These are phyloP conservation scores for Trichoderma koningii DNA, from an alignment of 2,329 filamentous ascomycete genomes.

Conservation along the genomic window DNA sequence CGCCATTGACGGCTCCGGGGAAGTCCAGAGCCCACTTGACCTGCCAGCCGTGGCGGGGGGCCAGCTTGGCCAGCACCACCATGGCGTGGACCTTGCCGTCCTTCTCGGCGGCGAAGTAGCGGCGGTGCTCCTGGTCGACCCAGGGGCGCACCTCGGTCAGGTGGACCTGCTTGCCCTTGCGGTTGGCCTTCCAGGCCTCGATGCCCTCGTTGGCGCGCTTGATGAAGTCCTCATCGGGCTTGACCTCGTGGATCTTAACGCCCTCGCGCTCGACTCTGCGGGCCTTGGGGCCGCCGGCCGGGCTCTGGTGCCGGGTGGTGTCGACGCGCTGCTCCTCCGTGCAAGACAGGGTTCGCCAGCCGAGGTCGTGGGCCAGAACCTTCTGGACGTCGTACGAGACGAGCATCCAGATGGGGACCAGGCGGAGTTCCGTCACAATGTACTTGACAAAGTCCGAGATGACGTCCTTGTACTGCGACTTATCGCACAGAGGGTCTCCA, in stretches of 20 bases:
- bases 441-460: conserved; percentile 74
- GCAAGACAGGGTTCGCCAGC: conserved; percentile 87
- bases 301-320: conserved; percentile 67
- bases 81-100: conserved; percentile 73
- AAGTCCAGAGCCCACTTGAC: conserved; percentile 97
- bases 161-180: conserved; percentile 84
- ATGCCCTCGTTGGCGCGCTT: conserved; percentile 72
- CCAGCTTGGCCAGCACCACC: conserved; percentile 80
- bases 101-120: conserved; percentile 81
- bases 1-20: conserved; percentile 79
- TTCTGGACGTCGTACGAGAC: conserved; percentile 78
- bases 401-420: conserved; percentile 87
- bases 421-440: conserved; percentile 65
- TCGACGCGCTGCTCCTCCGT: conserved; percentile 87
- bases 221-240: conserved; percentile 69
- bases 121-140: conserved; percentile 79
- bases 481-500: conserved; percentile 83
- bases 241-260: conserved; percentile 74
- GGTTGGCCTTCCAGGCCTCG: conserved; percentile 74
- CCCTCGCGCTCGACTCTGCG: conserved; percentile 80
- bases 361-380: conserved; percentile 75
- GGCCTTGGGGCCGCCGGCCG: conserved; percentile 68
- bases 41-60: conserved; percentile 83
- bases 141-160: conserved; percentile 87
- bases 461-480: conserved; percentile 72